Conservation (phyloP, 2,329 filamentous ascomycete species). For the Colletotrichum limetticola region DNA sequence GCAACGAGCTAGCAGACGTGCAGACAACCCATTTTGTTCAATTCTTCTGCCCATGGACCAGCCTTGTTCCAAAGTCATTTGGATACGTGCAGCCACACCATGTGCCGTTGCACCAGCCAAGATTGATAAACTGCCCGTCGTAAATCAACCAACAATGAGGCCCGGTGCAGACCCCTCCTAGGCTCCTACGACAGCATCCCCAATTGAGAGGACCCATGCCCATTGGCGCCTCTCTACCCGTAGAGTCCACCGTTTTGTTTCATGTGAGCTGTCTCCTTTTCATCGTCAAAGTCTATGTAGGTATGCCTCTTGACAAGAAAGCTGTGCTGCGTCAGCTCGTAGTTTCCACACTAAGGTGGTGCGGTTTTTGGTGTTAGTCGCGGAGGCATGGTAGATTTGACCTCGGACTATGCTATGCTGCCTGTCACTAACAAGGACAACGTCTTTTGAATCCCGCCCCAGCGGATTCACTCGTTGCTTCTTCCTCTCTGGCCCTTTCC, state of each 20-base stretch:
- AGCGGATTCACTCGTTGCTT: constrained; percentile 12
- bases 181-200: not conserved
- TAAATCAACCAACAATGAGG: constrained; percentile 34
- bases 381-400: not conserved
- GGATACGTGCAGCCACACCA: constrained; percentile 33
- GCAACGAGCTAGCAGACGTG: constrained; percentile 18
- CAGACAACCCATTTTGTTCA: constrained; percentile 16
- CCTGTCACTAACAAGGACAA: not conserved
- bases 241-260: constrained; percentile 13
- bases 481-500: not conserved
- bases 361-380: constrained; percentile 13
- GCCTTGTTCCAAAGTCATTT: constrained; percentile 15
- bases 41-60: constrained; percentile 10
- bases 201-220: not conserved
- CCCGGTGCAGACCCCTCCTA: not conserved
- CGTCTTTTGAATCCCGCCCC: not conserved
- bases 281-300: not conserved
- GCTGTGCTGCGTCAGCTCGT: not conserved
- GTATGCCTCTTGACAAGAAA: not conserved
- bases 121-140: constrained; percentile 33
- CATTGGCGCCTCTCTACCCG: not conserved
- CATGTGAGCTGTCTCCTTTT: constrained; percentile 29
- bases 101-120: constrained; percentile 36
- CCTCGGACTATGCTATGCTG: not conserved
- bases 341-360: constrained; percentile 2